Percentiles rank a stretch among this genome's conserved stretches.
phyloP scores from a whole-genome alignment of 179 eudicot genomes.

The Spergularia azorica region DNA sequence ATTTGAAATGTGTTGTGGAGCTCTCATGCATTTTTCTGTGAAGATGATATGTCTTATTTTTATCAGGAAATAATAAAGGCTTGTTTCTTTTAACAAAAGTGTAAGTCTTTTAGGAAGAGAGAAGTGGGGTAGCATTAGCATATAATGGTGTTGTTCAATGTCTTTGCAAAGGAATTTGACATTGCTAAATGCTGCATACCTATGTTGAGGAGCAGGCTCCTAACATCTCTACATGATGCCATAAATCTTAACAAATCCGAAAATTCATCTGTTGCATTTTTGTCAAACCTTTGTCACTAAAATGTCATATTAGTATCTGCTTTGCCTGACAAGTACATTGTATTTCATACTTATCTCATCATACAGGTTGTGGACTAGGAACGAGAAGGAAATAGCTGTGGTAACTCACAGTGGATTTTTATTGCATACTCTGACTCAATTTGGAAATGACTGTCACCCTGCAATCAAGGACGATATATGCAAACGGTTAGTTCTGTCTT shows the following conservation, averaged over 20 bases:
- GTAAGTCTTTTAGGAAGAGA: too few species aligned
- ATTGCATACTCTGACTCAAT: constrained; percentile 59
- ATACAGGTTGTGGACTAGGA: constrained; percentile 69
- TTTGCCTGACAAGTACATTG: neutral
- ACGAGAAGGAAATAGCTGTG: constrained; percentile 94
- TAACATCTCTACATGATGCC: neutral
- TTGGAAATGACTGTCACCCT: constrained; percentile 73
- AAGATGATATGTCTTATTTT: too few species aligned
- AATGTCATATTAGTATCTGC: neutral
- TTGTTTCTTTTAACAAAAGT: too few species aligned
- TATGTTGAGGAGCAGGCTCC: too few species aligned
- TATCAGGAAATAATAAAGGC: too few species aligned
- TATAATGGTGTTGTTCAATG: too few species aligned
- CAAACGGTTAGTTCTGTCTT: constrained; percentile 51
- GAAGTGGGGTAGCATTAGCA: too few species aligned
- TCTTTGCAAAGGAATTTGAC: too few species aligned
- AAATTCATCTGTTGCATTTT: neutral
- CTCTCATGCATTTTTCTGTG: too few species aligned
- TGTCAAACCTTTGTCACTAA: neutral
- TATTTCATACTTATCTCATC: constrained; percentile 4
- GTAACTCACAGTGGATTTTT: constrained; percentile 94
- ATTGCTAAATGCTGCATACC: too few species aligned
- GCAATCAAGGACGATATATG: constrained; percentile 65
- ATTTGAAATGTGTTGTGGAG: too few species aligned
- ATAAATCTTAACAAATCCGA: neutral